Evolutionary conservation across 2,329 filamentous ascomycete genomes (phyloP).

Genomic region (Fusarium torulosum): DNA sequence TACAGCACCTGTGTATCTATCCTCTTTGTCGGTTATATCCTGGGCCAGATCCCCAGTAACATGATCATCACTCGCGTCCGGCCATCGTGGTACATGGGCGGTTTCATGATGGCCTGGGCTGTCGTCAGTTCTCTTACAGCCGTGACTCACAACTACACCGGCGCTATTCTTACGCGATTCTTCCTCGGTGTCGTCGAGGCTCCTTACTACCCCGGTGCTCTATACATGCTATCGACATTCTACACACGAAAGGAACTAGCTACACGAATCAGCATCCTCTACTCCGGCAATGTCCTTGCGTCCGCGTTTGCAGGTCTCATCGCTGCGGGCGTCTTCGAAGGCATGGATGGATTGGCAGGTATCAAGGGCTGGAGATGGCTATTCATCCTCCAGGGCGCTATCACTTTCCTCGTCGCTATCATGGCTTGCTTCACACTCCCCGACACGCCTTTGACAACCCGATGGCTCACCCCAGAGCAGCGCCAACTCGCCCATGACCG

Average conservation of each 20-base stretch:
- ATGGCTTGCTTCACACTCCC: conserved; percentile 53
- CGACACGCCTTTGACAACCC: conserved; percentile 55
- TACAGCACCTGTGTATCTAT: conserved; percentile 54
- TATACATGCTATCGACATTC: conserved; percentile 63
- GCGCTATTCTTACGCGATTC: conserved; percentile 58
- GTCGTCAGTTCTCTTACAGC: conserved; percentile 58
- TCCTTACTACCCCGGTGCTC: conserved; percentile 54
- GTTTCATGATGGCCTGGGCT: conserved; percentile 55
- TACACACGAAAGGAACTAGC: conserved; percentile 65
- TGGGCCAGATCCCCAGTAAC: conserved; percentile 56
- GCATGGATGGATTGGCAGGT: conserved; percentile 45
- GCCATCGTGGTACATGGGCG: conserved; percentile 60
- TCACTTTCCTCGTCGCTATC: conserved; percentile 49
- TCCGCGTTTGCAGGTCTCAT: conserved; percentile 60
- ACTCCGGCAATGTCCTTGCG: conserved; percentile 56
- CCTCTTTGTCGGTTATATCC: conserved; percentile 55
- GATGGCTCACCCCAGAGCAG: conserved; percentile 54
- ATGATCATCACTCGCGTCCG: conserved; percentile 57
- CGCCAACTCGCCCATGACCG: conserved; percentile 59
- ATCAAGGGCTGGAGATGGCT: conserved; percentile 52
- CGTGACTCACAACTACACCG: conserved; percentile 56
- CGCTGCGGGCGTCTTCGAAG: conserved; percentile 57
- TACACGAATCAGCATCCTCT: conserved; percentile 60
- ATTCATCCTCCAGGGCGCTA: conserved; percentile 49
- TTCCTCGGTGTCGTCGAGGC: conserved; percentile 58